Evolutionary conservation across 2,329 filamentous ascomycete genomes (phyloP).

Genomic region (Trichoderma sp.): DNA sequence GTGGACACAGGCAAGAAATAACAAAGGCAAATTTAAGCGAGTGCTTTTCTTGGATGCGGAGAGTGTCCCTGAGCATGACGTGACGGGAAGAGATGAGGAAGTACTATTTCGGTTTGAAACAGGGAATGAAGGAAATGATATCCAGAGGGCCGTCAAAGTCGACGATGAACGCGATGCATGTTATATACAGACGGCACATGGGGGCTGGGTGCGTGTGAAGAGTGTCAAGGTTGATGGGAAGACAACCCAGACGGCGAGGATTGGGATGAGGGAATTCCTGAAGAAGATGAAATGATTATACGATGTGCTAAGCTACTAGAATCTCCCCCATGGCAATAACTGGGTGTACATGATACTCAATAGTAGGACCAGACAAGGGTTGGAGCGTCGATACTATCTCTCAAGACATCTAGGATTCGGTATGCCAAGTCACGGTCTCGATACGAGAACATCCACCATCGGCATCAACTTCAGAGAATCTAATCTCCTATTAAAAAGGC

Average conservation of each 20-base stretch:
- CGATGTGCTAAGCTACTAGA: not conserved
- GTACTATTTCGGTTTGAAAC: conserved; percentile 23
- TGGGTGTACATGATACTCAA: not conserved
- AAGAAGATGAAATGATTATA: not conserved
- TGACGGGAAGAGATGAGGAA: not conserved
- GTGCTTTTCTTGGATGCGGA: conserved; percentile 40
- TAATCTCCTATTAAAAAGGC: not conserved
- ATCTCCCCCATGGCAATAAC: not conserved
- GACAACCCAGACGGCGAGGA: conserved; percentile 27
- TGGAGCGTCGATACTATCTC: too few relatives aligned
- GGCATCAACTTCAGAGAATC: not conserved
- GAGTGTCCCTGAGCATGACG: conserved; percentile 23
- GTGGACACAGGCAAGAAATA: conserved; percentile 52
- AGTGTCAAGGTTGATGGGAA: conserved; percentile 36
- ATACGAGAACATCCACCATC: not conserved
- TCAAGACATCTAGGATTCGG: not conserved
- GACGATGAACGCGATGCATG: conserved; percentile 23
- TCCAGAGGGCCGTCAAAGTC: conserved; percentile 16
- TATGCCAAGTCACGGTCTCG: not conserved
- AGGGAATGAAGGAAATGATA: not conserved
- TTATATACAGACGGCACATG: conserved; percentile 25
- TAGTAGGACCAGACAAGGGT: not conserved
- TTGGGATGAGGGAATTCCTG: conserved; percentile 24
- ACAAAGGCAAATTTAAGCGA: conserved; percentile 31
- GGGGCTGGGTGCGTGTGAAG: conserved; percentile 29